These are phyloP conservation scores for Paraleonurus japonicus DNA, from an alignment of 257 asterid species.

Conservation along the genomic window DNA sequence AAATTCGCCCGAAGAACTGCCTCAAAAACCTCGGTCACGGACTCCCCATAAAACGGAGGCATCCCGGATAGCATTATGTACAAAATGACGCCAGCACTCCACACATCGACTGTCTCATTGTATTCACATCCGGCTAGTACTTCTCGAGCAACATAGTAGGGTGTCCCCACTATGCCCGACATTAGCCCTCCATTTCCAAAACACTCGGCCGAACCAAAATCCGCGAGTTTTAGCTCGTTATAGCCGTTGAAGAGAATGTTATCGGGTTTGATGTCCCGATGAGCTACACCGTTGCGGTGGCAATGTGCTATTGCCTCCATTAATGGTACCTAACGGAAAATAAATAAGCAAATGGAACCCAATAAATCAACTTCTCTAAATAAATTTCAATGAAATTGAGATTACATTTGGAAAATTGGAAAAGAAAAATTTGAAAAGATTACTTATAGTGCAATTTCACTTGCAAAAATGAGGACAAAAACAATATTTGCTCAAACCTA, in stretches of 20 bases:
- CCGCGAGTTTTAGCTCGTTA: conserved; percentile 64
- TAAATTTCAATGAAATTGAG: background rate
- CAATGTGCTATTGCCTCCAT: conserved; percentile 82
- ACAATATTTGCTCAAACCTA: background rate
- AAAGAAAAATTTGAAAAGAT: background rate
- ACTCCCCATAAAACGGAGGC: conserved; percentile 58
- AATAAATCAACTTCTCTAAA: too few species aligned
- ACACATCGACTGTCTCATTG: conserved; percentile 54
- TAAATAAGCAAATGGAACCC: background rate
- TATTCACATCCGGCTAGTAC: conserved; percentile 46
- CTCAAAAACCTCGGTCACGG: conserved; percentile 46
- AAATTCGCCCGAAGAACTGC: conserved; percentile 48
- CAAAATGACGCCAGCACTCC: conserved; percentile 64
- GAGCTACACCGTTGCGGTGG: conserved; percentile 65
- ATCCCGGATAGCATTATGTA: conserved; percentile 54
- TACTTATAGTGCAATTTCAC: background rate
- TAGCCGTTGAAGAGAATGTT: conserved; percentile 58
- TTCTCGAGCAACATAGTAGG: conserved; percentile 63
- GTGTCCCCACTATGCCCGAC: conserved; percentile 58
- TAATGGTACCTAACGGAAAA: conserved; percentile 39
- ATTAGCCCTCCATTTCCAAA: conserved; percentile 40
- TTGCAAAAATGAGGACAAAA: background rate
- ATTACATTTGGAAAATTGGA: background rate
- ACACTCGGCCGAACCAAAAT: conserved; percentile 74
- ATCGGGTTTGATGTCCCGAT: conserved; percentile 79